Conservation (phyloP, 2,329 filamentous ascomycete genomes). For the Penicillium corylophilum region DNA sequence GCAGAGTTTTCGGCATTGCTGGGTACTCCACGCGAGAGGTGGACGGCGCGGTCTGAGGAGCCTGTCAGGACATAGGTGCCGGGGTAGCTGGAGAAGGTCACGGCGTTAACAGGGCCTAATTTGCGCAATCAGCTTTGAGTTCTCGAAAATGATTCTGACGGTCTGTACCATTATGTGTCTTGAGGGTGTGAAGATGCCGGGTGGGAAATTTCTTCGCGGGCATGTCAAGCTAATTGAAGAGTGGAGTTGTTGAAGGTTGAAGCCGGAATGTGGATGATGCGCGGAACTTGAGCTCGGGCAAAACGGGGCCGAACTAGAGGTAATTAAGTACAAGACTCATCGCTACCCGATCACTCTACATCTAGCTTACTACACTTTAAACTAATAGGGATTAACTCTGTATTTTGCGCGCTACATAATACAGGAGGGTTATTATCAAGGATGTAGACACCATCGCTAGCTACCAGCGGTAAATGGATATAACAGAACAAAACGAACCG, state of each 20-base stretch:
- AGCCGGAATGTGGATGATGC: not conserved
- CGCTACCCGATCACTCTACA: not conserved
- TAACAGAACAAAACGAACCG: slow-evolving; percentile 34
- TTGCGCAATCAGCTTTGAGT: not conserved
- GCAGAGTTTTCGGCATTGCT: slow-evolving; percentile 38
- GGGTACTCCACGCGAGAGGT: slow-evolving; percentile 70
- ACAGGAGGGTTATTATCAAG: slow-evolving; percentile 45
- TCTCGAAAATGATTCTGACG: no score
- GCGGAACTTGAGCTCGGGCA: slow-evolving; percentile 11
- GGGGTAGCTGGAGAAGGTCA: slow-evolving; percentile 69
- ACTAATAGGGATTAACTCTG: slow-evolving; percentile 34
- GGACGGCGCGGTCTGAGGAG: slow-evolving; percentile 77
- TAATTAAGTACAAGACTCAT: not conserved
- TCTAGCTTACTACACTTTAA: not conserved
- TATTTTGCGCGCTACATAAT: slow-evolving; percentile 41
- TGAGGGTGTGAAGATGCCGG: slow-evolving; percentile 42
- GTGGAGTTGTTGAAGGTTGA: not conserved
- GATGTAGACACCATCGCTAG: slow-evolving; percentile 43
- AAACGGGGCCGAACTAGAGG: slow-evolving; percentile 6
- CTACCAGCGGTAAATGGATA: slow-evolving; percentile 41
- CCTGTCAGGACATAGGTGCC: slow-evolving; percentile 81
- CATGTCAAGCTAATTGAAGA: slow-evolving; percentile 11
- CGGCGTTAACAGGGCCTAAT: slow-evolving; percentile 68
- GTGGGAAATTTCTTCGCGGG: slow-evolving; percentile 37
- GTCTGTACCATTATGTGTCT: slow-evolving; percentile 48